phyloP scores from a whole-genome alignment of 2,329 filamentous ascomycete species.

The Fusarium nelsonii region DNA sequence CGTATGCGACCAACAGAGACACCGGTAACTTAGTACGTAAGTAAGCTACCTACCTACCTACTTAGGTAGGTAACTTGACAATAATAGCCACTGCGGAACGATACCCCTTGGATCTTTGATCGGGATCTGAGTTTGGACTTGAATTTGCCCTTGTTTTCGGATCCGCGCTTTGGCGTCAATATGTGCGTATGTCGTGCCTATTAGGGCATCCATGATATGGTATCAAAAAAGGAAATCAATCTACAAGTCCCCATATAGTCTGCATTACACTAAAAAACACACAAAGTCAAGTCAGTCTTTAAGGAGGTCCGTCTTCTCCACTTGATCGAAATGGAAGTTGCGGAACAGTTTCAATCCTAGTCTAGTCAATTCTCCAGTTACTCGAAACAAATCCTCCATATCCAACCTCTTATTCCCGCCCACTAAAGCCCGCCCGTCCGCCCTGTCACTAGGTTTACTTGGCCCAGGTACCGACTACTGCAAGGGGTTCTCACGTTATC shows the following conservation, averaged over 20 bases:
- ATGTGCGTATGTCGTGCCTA: constrained; percentile 7
- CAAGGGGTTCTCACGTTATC: constrained; percentile 6
- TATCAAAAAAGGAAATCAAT: not conserved
- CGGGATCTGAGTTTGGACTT: not conserved
- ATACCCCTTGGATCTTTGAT: not conserved
- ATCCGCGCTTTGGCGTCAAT: constrained; percentile 29
- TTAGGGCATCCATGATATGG: not conserved
- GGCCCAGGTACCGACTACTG: not conserved
- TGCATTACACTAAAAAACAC: too few species aligned
- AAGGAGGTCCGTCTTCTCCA: not conserved
- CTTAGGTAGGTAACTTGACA: not conserved
- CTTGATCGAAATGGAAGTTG: constrained; percentile 1
- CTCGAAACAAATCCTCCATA: constrained; percentile 32
- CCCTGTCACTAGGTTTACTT: not conserved
- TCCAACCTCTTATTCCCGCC: constrained; percentile 34
- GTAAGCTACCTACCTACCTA: too few species aligned
- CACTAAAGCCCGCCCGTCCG: constrained; percentile 20
- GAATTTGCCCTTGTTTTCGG: constrained; percentile 3
- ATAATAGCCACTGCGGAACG: not conserved
- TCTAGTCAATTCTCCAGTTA: not conserved
- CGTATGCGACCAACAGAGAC: constrained; percentile 12
- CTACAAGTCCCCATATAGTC: not conserved
- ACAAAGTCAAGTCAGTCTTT: not conserved
- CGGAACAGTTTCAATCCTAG: not conserved
- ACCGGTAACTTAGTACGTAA: not conserved